phyloP scores from a whole-genome alignment of 176 grass and related monocot species.

The Canna indica region DNA sequence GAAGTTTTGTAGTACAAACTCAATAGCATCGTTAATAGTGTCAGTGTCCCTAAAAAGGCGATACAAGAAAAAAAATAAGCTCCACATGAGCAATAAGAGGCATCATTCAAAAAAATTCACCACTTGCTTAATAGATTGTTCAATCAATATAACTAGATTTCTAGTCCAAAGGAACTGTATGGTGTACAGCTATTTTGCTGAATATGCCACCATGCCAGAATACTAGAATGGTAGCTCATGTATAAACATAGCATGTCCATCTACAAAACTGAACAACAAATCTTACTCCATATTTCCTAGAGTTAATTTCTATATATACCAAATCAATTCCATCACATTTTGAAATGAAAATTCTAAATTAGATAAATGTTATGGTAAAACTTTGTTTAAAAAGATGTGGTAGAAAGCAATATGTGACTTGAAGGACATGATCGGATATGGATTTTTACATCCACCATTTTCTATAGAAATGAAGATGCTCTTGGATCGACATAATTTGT shows the following conservation, averaged over 20 bases:
- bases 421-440: conserved; percentile 1
- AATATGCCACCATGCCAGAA: too few species aligned
- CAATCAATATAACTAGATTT: neutral
- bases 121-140: neutral
- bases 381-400: neutral
- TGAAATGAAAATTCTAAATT: neutral
- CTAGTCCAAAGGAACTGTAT: neutral
- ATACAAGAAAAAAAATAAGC: neutral
- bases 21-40: conserved; percentile 82
- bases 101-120: neutral
- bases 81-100: neutral
- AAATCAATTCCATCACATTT: neutral
- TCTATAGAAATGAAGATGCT: neutral
- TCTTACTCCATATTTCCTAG: neutral
- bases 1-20: conserved; percentile 99
- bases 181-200: neutral
- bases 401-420: conserved; percentile 1
- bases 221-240: too few species aligned
- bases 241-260: neutral
- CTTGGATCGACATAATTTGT: neutral
- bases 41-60: conserved; percentile 47
- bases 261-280: neutral
- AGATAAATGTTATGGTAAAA: conserved; percentile 1
- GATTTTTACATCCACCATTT: neutral
- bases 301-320: neutral